Base-by-base conservation (phyloP, 2,329 filamentous ascomycete genomes). In the Keithomyces neogunnii region DNA sequence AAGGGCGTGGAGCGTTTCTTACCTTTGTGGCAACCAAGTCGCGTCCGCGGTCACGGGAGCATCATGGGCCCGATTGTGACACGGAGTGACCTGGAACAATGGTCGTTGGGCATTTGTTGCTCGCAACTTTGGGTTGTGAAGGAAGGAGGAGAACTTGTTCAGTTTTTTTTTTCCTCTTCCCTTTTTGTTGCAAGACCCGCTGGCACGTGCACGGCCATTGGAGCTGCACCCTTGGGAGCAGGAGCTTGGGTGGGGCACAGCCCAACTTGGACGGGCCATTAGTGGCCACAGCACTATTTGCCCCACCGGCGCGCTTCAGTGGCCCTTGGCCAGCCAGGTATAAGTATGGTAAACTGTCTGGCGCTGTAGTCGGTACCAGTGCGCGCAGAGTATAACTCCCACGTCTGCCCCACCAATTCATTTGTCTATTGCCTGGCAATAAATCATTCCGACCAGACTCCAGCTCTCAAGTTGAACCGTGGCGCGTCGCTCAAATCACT, bases 361-460 rank as follows among this genome's bases (percentile, higher is more conserved):
- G 29, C 29, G 19, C 30, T 46, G 19, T 31, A 46, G 44, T 46
- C 19, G 29, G 5, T 31, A 31, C 6, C 30, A 19, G n/a, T 30
- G 11, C 5, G 11, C 44, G 13, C 28, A 4, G 11, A 35, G 28
- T 50, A 46, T 47, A 51, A 47, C 9, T 43, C 39, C 30, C 30
- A 19, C 30, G 31, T 13, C n/a, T 31, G 50, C 50, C 50, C 50
- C 49, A 51, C 49, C 45, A 51, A 33, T 26, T 30, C 33, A 28
- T 8, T 30, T 26, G 26, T 44, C 40, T 29, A 13, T 28, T 4
- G 40, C n/a, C 30, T 44, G 19, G 19, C 33, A 35, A 35, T 7
- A 11, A 6, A 35, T 35, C 33, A 35, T 35, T 35, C 11, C 33
- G 33, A 35, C 39, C n/a, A 19, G 10, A 5, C 28, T 42, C n/a